Conservation (phyloP, 768 basidiomycete species). For the Trametes maxima region DNA sequence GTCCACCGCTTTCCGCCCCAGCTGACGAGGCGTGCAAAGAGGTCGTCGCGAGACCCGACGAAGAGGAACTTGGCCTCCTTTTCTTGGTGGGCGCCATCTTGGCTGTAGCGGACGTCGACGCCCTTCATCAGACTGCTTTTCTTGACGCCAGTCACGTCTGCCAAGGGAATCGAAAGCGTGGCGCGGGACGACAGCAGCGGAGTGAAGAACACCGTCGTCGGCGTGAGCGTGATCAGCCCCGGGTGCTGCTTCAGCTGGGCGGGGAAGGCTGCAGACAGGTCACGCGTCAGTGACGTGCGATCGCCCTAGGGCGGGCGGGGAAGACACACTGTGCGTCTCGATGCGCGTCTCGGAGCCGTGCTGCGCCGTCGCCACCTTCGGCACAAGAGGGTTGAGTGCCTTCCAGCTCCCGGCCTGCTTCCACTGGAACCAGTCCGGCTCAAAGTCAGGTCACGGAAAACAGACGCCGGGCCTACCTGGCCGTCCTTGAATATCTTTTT, state of each 20-base stretch:
- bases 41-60: slow-evolving; percentile 63
- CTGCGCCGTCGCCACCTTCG: slow-evolving; percentile 17
- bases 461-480: slow-evolving; percentile 33
- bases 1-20: slow-evolving; percentile 52
- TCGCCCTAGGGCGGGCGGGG: neutral
- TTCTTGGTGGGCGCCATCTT: slow-evolving; percentile 38
- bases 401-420: slow-evolving; percentile 28
- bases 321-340: slow-evolving; percentile 28
- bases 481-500: slow-evolving; percentile 42
- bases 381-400: slow-evolving; percentile 13
- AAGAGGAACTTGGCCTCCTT: slow-evolving; percentile 59
- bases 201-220: slow-evolving; percentile 54
- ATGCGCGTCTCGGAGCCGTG: slow-evolving; percentile 15
- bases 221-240: slow-evolving; percentile 61
- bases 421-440: slow-evolving; percentile 22
- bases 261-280: slow-evolving; percentile 51
- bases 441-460: neutral
- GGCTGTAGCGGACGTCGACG: slow-evolving; percentile 49
- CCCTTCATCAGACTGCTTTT: slow-evolving; percentile 58
- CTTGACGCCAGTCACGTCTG: slow-evolving; percentile 55
- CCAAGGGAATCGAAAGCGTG: slow-evolving; percentile 48
- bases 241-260: slow-evolving; percentile 57
- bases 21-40: slow-evolving; percentile 66
- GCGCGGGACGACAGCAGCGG: slow-evolving; percentile 49
- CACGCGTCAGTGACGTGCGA: neutral